Evolutionary conservation across 139 green algal species (phyloP).

Genomic region (Chlamydomonas urium): DNA sequence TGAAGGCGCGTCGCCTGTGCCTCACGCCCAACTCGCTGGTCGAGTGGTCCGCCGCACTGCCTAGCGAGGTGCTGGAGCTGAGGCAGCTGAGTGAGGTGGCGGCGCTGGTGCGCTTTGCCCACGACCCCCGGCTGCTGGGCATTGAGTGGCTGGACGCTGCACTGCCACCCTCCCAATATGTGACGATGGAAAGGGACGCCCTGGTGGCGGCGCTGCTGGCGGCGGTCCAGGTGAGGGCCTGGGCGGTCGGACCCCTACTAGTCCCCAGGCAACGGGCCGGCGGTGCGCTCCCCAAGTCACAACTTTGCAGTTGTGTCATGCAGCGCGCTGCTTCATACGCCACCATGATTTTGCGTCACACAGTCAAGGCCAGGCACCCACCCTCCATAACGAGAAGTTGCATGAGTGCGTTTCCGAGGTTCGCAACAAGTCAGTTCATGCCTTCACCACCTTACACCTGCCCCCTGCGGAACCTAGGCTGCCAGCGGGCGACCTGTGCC

Average conservation of each 20-base stretch:
- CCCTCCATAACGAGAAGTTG: neutral
- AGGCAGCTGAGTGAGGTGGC: slow-evolving; percentile 5
- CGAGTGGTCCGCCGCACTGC: slow-evolving; percentile 48
- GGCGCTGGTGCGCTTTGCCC: slow-evolving; percentile 1
- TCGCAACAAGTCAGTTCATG: neutral
- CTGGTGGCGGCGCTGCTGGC: slow-evolving; percentile 68
- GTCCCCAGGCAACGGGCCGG: neutral
- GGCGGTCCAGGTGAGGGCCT: slow-evolving; percentile 52
- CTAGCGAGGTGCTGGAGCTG: slow-evolving; percentile 49
- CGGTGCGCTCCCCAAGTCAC: neutral
- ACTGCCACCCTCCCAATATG: slow-evolving; percentile 45
- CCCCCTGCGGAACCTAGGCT: slow-evolving; percentile 7
- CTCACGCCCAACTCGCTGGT: slow-evolving; percentile 61
- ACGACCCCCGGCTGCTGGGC: slow-evolving; percentile 68
- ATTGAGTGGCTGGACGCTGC: slow-evolving; percentile 72
- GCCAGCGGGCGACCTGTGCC: slow-evolving; percentile 46
- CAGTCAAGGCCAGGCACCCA: neutral
- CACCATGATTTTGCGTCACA: neutral
- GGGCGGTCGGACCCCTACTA: neutral
- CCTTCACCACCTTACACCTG: neutral
- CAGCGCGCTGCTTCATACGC: neutral
- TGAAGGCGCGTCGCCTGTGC: slow-evolving; percentile 46
- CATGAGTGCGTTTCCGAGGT: neutral
- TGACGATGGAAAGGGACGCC: slow-evolving; percentile 59
- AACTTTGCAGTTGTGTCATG: neutral